Percentiles rank a stretch among this genome's conserved stretches.
Evolutionary conservation across 1,284 basidiomycete species (phyloP).

Genomic region (Malassezia sp.): DNA sequence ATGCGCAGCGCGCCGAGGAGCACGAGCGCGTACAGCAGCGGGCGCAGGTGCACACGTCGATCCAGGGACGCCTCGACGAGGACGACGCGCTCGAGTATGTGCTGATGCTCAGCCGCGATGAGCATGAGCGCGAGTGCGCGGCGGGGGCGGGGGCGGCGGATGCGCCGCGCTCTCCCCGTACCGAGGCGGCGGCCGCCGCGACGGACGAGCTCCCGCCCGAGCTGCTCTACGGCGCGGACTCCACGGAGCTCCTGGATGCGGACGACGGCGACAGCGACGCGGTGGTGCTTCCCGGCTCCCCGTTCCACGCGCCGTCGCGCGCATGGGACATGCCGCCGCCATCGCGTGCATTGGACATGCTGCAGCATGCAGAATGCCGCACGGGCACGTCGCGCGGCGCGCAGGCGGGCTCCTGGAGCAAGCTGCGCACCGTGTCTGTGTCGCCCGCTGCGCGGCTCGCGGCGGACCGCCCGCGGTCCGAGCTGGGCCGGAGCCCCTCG

Average conservation of each 20-base stretch:
- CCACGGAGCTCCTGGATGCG: background rate
- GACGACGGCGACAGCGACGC: slow-evolving; percentile 15
- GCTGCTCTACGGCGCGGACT: slow-evolving; percentile 10
- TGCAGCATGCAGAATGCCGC: slow-evolving; percentile 20
- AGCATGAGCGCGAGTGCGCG: slow-evolving; percentile 49
- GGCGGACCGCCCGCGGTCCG: slow-evolving; percentile 13
- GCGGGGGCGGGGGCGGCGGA: background rate
- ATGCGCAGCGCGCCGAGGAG: slow-evolving; percentile 57
- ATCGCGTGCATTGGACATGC: slow-evolving; percentile 37
- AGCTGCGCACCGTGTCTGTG: slow-evolving; percentile 32
- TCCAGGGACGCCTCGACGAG: slow-evolving; percentile 63
- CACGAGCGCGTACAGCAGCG: slow-evolving; percentile 51
- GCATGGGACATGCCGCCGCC: slow-evolving; percentile 7
- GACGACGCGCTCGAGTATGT: slow-evolving; percentile 67
- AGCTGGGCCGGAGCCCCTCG: slow-evolving; percentile 2
- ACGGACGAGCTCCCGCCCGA: slow-evolving; percentile 11
- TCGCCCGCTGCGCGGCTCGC: slow-evolving; percentile 21
- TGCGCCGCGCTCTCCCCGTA: too few relatives aligned
- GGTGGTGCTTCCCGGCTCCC: background rate
- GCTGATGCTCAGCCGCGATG: slow-evolving; percentile 72
- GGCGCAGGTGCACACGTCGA: slow-evolving; percentile 51
- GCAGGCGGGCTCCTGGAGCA: slow-evolving; percentile 20
- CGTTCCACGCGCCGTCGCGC: background rate
- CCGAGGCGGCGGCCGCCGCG: background rate
- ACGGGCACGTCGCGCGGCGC: slow-evolving; percentile 3